Base-by-base conservation (phyloP, 2,329 filamentous ascomycete genomes). In the Alternaria incomplexa region DNA sequence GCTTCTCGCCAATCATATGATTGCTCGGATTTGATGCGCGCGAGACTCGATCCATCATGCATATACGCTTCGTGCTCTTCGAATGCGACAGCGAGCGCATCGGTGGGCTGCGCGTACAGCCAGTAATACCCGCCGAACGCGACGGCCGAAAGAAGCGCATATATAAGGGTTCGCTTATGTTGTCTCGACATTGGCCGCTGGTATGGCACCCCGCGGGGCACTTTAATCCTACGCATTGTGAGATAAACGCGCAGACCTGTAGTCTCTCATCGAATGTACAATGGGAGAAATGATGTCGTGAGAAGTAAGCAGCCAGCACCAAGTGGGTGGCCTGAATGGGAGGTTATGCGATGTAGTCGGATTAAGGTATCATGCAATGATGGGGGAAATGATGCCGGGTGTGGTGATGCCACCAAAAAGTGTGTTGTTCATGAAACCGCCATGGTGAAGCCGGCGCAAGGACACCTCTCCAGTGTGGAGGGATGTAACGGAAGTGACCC, bases 1-100 rank as follows among this genome's bases (percentile, higher is more conserved):
- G 83, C 79, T 30, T 78, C 71, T n/a, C 72, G 75, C 83, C 83
- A 84, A 61, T 80, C 76, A 68, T 77, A 80, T 3, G 72, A 74
- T 45, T 68, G 68, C 45, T 65, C 65, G 6, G 70, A 69, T 30
- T 70, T 60, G 56, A 69, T 68, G 12, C 56, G 52, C 12, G 61
- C 53, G 4, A 64, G 57, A 51, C 67, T 66, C 17, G 63, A 55
- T 23, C 67, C 64, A 32, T 73, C 68, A 53, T 75, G 78, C 77
- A 80, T 80, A 46, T 75, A 80, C 12, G 56, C 62, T 55, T 71
- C 65, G 58, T 78, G 77, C 8, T 62, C 56, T 23, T 66, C 53
- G 56, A 76, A 79, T 17, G 74, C 65, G n/a, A 78, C 67, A 8
- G 72, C 72, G 28, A 77, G 55, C 6, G 61, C 58, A 61, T 78